Percentiles rank a stretch among this genome's conserved stretches.
These are phyloP conservation scores for Vanderwaltozyma polyspora DNA, from an alignment of 805 yeast genomes.

Conservation along the genomic window DNA sequence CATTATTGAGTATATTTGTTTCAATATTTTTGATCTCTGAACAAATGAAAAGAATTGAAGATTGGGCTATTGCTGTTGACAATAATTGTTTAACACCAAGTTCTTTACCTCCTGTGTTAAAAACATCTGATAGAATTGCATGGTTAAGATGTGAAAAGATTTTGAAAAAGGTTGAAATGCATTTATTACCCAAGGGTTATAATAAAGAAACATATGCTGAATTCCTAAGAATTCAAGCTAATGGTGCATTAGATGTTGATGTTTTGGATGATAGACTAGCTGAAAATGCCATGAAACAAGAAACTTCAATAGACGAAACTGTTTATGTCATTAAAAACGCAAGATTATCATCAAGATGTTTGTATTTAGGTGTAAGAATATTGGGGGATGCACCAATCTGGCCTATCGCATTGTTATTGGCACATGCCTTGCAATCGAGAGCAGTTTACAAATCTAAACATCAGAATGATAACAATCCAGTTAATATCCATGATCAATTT, in stretches of 20 bases:
- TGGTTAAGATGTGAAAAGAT: constrained; percentile 57
- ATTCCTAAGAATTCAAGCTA: constrained; percentile 45
- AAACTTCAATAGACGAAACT: constrained; percentile 31
- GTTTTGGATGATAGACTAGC: constrained; percentile 38
- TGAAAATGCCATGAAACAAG: constrained; percentile 34
- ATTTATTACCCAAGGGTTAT: constrained; percentile 41
- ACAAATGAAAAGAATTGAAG: constrained; percentile 43
- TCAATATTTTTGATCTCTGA: constrained; percentile 53
- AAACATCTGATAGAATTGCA: constrained; percentile 43
- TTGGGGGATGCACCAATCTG: constrained; percentile 80
- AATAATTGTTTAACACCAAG: constrained; percentile 38
- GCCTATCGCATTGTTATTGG: constrained; percentile 72
- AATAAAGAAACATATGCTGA: constrained; percentile 46
- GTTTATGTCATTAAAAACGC: constrained; percentile 39
- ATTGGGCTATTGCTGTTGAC: constrained; percentile 28
- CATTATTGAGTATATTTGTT: constrained; percentile 53
- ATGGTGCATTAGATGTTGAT: constrained; percentile 41
- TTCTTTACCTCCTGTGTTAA: constrained; percentile 14
- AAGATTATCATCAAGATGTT: constrained; percentile 42
- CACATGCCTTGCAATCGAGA: constrained; percentile 65
- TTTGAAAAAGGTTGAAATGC: constrained; percentile 48
- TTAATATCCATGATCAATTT: neutral
- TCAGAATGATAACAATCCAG: neutral
- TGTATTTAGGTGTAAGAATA: constrained; percentile 63
- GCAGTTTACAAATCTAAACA: constrained; percentile 30